phyloP scores from a whole-genome alignment of 106 monocot species.

The Acanthochlamys bracteata region DNA sequence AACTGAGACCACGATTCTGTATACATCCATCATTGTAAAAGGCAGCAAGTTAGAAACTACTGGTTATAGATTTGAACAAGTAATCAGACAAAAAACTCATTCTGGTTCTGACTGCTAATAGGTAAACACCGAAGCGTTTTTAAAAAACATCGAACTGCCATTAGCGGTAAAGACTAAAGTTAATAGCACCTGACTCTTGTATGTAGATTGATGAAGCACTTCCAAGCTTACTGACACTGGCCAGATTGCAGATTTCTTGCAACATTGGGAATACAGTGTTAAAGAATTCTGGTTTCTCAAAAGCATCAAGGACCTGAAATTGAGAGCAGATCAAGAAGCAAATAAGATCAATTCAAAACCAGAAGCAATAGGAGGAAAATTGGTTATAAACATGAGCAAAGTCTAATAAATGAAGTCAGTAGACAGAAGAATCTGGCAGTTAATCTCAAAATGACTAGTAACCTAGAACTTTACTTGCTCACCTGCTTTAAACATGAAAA shows the following conservation, averaged over 20 bases:
- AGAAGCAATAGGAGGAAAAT: too few relatives aligned
- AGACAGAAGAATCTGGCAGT: neutral
- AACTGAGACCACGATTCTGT: too few relatives aligned
- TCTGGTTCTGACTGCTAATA: too few relatives aligned
- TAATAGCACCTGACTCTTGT: constrained; percentile 25
- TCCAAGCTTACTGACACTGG: constrained; percentile 12
- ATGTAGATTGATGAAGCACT: constrained; percentile 9
- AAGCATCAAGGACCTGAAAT: constrained; percentile 68
- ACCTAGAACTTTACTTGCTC: constrained; percentile 3
- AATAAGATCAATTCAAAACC: constrained; percentile 1
- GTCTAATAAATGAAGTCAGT: neutral
- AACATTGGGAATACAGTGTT: constrained; percentile 53
- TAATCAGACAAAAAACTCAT: too few relatives aligned
- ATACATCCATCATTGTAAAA: too few relatives aligned
- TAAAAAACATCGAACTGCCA: too few relatives aligned
- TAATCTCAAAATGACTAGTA: neutral
- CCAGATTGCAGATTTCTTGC: constrained; percentile 42
- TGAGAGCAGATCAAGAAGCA: constrained; percentile 2
- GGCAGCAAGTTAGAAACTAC: too few relatives aligned
- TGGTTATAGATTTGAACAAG: too few relatives aligned
- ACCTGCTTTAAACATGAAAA: constrained; percentile 76
- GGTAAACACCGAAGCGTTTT: too few relatives aligned
- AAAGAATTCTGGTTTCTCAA: constrained; percentile 52
- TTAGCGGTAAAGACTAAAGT: too few relatives aligned
- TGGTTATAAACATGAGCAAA: neutral